These are phyloP conservation scores for Orychophragmus violaceus DNA, from an alignment of 345 rosid genomes.

Conservation along the genomic window DNA sequence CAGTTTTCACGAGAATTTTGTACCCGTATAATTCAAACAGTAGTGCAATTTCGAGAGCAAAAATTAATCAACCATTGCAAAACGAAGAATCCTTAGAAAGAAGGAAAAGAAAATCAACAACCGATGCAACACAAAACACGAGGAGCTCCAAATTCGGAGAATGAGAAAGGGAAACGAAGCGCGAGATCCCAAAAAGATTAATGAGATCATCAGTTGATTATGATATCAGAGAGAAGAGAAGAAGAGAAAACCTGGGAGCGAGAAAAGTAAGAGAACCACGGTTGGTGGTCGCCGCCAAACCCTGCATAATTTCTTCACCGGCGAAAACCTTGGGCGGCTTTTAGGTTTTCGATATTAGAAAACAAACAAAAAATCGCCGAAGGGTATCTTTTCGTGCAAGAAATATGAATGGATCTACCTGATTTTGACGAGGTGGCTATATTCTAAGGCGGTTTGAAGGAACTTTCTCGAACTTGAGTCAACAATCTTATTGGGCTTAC, in stretches of 20 bases:
- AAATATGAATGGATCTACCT: conserved; percentile 23
- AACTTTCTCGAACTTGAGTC: background rate
- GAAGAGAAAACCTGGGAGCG: conserved; percentile 16
- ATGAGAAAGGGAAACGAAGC: too few species aligned
- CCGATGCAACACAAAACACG: background rate
- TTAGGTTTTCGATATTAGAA: background rate
- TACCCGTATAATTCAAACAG: too few species aligned
- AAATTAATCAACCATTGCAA: background rate
- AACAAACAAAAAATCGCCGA: background rate
- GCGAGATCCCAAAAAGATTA: background rate
- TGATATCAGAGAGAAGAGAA: background rate
- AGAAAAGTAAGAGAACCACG: conserved; percentile 5
- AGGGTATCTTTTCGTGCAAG: conserved; percentile 32
- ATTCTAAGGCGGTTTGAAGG: conserved; percentile 2
- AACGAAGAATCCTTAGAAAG: background rate
- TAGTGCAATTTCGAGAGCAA: background rate
- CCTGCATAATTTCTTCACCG: conserved; percentile 30
- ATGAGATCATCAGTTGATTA: background rate
- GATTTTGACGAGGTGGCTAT: conserved; percentile 2
- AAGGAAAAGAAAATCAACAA: background rate
- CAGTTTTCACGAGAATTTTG: too few species aligned
- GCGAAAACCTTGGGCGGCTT: conserved; percentile 13
- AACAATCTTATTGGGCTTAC: conserved; percentile 14
- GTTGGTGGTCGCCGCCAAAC: conserved; percentile 31
- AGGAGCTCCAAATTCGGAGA: too few species aligned